Evolutionary conservation across 2,329 filamentous ascomycete genomes (phyloP).

Genomic region (Pseudogymnoascus sp.): DNA sequence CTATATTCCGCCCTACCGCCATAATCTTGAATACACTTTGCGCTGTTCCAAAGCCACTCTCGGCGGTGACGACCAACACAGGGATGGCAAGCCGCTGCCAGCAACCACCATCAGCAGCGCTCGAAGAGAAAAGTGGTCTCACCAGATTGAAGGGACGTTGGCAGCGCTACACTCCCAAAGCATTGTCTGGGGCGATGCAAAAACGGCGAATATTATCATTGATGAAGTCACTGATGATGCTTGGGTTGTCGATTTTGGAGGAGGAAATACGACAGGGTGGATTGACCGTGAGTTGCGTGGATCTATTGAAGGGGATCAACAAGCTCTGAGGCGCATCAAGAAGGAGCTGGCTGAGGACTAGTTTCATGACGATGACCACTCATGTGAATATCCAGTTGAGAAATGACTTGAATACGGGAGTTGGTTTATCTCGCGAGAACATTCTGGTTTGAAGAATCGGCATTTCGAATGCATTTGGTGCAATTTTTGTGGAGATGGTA

Average conservation of each 20-base stretch:
- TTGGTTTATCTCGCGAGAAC: neutral
- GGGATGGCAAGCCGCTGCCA: neutral
- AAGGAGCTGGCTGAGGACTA: constrained; percentile 6
- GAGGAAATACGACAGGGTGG: constrained; percentile 12
- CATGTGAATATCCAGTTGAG: neutral
- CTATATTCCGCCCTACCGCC: neutral
- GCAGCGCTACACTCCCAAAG: neutral
- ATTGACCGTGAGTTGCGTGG: constrained; percentile 10
- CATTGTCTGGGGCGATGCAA: neutral
- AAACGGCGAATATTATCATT: neutral
- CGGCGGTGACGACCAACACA: neutral
- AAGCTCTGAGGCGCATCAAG: constrained; percentile 7
- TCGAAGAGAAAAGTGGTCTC: neutral
- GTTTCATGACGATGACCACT: neutral
- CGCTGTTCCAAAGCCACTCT: neutral
- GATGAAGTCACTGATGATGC: constrained; percentile 5
- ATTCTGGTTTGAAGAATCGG: neutral
- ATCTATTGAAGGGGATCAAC: constrained; percentile 8
- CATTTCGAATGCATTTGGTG: neutral
- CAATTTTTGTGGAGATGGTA: neutral
- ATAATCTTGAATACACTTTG: neutral
- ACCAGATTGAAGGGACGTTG: neutral
- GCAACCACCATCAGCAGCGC: neutral
- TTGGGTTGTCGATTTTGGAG: constrained; percentile 12
- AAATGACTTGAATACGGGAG: neutral